A percentile compares a stretch with the other conserved stretches of the same genome.
phyloP scores from a whole-genome alignment of 192 early-diverging fungal species.

The Backusella liffmaniae region DNA sequence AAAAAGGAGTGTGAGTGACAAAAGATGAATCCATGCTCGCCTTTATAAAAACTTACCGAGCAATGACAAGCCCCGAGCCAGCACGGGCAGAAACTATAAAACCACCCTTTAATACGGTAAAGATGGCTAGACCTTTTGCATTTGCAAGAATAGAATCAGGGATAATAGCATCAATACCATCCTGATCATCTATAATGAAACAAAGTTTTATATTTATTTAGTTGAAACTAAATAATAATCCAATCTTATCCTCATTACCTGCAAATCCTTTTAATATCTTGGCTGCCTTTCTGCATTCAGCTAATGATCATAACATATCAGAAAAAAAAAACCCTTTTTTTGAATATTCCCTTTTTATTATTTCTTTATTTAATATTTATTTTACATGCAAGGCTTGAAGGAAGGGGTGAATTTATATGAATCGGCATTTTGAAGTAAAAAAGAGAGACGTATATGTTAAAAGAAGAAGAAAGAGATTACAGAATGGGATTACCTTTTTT shows the following conservation, averaged over 20 bases:
- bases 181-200: conserved; percentile 21
- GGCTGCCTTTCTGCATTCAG: conserved; percentile 28
- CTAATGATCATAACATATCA: neutral
- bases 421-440: neutral
- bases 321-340: too few species aligned
- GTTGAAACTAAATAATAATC: neutral
- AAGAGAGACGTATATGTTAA: neutral
- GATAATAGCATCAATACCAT: conserved; percentile 66
- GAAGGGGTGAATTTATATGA: conserved; percentile 39
- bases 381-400: conserved; percentile 33
- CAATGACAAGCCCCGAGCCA: conserved; percentile 88
- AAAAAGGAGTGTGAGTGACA: neutral
- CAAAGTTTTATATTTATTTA: neutral
- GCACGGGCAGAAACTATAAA: conserved; percentile 88
- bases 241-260: conserved; percentile 4
- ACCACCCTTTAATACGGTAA: conserved; percentile 92
- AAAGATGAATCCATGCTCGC: neutral
- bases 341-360: neutral
- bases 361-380: neutral
- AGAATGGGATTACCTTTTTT: neutral
- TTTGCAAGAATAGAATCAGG: conserved; percentile 61
- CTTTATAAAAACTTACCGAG: conserved; percentile 44
- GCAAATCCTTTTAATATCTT: conserved; percentile 25
- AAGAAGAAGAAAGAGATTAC: neutral
- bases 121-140: conserved; percentile 88